Conservation (phyloP, 75 land plant species). For the Selaginella tamariscina region DNA sequence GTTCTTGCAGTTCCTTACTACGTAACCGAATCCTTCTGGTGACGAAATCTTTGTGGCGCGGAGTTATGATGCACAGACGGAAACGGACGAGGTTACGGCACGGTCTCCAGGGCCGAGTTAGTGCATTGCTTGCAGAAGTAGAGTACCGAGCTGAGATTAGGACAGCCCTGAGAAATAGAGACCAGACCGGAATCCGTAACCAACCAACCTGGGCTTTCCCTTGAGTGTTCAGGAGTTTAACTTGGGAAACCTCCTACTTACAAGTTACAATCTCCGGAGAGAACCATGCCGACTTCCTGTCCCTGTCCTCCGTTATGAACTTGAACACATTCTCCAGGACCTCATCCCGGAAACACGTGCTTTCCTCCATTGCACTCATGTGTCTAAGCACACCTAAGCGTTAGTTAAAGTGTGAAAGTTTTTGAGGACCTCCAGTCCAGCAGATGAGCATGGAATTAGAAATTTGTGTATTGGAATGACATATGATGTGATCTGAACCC, state of each 20-base stretch:
- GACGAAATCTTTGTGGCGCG: neutral
- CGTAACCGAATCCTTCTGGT: neutral
- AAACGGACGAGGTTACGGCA: neutral
- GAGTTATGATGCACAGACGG: constrained; percentile 1
- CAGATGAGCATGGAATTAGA: too few species aligned
- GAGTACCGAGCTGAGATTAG: neutral
- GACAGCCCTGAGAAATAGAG: neutral
- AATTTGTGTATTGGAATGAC: too few species aligned
- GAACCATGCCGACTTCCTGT: constrained; percentile 49
- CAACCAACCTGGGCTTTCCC: constrained; percentile 47
- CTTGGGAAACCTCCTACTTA: constrained; percentile 38
- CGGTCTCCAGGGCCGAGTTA: neutral
- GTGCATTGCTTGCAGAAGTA: constrained; percentile 3
- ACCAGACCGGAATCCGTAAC: neutral
- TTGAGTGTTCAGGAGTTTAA: constrained; percentile 34
- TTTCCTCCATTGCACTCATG: too few species aligned
- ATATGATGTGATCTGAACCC: too few species aligned
- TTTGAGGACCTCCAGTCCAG: too few species aligned
- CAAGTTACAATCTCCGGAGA: constrained; percentile 32
- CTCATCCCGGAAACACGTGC: constrained; percentile 42
- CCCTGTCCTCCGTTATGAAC: constrained; percentile 32
- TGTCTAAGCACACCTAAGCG: too few species aligned
- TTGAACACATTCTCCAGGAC: constrained; percentile 44
- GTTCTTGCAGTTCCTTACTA: neutral
- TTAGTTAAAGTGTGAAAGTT: too few species aligned